Base-by-base conservation (phyloP, 345 rosid species). In the Fremontodendron californicum region DNA sequence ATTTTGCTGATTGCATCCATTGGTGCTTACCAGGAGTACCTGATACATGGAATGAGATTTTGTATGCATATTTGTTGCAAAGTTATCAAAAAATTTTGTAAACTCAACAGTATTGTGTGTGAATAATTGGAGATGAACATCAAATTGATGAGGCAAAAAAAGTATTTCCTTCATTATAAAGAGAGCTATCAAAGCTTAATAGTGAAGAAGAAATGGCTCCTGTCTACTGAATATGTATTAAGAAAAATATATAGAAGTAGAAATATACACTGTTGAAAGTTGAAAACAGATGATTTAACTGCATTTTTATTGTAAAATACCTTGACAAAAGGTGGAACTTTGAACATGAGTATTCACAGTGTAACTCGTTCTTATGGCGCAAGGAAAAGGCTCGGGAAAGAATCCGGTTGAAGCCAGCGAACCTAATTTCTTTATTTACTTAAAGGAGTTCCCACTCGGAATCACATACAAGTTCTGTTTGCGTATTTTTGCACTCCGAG, bases 21-120 rank as follows among this genome's bases (percentile, higher is more conserved):
- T 95, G 99, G 99, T 91, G 98, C 81, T 89, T 95, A 83, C 97
- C 98, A 13, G 97, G 98, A 76, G 90, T 93, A 73, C 96, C 96
- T 71, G 98, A 95, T 84, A 86, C 96, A 11, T 91, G 97, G 97
- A 93, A 94, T 81, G 86, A 93, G 82, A 94, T 94, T 77, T 79
- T 93, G 81, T 95, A 85, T 21, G 90, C 99, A 9, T 84, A 90
- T 84, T 86, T 93, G 85, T 79, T 91, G 55, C 86, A 83, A 7
- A 82, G 75, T 60, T 85, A 91, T 77, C 85, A 33, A 51, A 88
- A 79, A 29, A 62, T 67, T 29, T 80, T 78, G 40, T 83, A 81
- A 77, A 33, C 43, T 66, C 19, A 15, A 6, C 25, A 9, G 49
- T 8, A 33, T 62, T 18, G 33, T 67, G 8, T 39, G n/a, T 51